Conservation (phyloP, 257 asterid species). For the Lavandula angustifolia region DNA sequence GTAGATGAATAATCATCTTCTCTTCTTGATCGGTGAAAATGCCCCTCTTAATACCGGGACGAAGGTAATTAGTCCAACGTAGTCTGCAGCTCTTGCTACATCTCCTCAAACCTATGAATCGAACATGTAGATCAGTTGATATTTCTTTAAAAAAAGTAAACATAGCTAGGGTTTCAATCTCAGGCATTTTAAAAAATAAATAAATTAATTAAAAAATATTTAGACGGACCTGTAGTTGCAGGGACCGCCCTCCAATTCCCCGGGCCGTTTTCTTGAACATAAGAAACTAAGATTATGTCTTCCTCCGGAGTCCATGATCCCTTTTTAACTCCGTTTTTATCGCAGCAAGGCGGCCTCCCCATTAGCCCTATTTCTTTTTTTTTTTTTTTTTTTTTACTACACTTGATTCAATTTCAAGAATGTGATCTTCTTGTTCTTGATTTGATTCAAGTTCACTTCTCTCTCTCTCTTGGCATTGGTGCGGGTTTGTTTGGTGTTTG, state of each 20-base stretch:
- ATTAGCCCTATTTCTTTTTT: slow-evolving; percentile 26
- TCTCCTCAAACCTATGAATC: slow-evolving; percentile 66
- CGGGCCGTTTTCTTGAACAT: slow-evolving; percentile 78
- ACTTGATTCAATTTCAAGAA: no score
- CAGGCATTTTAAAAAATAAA: no score
- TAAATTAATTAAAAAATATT: no score
- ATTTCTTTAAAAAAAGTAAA: no score
- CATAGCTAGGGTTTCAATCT: no score
- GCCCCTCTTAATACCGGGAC: slow-evolving; percentile 86
- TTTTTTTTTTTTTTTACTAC: no score
- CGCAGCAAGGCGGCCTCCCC: slow-evolving; percentile 93
- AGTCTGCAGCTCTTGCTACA: slow-evolving; percentile 89
- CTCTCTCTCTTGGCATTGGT: no score
- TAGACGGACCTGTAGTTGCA: slow-evolving; percentile 49
- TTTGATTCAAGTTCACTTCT: no score
- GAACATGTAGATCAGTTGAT: no score
- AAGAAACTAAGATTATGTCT: slow-evolving; percentile 70
- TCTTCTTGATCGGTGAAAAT: slow-evolving; percentile 69
- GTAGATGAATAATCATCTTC: slow-evolving; percentile 81
- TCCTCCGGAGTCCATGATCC: slow-evolving; percentile 97
- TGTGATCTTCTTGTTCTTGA: no score
- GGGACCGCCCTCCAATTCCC: slow-evolving; percentile 84
- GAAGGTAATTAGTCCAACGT: slow-evolving; percentile 78
- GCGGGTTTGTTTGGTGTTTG: no score
- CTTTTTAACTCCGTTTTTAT: slow-evolving; percentile 71